Evolutionary conservation across 208 protist species (phyloP).

Genomic region (Wallacemonas sp.): DNA sequence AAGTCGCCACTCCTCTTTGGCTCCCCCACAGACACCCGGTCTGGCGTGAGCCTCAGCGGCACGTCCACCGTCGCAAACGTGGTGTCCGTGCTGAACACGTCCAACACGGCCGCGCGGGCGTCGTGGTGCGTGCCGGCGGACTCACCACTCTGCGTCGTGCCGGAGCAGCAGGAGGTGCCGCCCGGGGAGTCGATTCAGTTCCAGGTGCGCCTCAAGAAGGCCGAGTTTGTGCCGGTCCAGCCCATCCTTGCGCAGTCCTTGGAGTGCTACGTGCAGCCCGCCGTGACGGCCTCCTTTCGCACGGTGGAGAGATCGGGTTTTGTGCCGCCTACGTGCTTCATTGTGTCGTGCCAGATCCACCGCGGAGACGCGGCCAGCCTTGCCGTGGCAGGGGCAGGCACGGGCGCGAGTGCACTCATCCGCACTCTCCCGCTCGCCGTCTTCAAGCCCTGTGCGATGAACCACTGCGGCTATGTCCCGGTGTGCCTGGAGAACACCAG

Average conservation of each 20-base stretch:
- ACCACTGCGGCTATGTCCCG: constrained; percentile 46
- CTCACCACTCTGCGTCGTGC: constrained; percentile 61
- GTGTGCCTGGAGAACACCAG: constrained; percentile 64
- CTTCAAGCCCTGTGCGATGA: constrained; percentile 11
- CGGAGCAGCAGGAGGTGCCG: constrained; percentile 54
- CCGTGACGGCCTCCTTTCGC: constrained; percentile 84
- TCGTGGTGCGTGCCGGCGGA: constrained; percentile 69
- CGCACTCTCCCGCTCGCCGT: not conserved
- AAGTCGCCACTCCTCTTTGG: constrained; percentile 38
- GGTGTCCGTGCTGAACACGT: constrained; percentile 78
- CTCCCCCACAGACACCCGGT: not conserved
- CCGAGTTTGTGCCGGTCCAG: constrained; percentile 4
- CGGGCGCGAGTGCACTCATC: not conserved
- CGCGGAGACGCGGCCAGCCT: too few species aligned
- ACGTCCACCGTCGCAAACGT: constrained; percentile 11
- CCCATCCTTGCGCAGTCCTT: constrained; percentile 39
- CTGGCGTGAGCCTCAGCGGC: not conserved
- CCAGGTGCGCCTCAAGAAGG: constrained; percentile 24
- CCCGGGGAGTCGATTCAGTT: constrained; percentile 37
- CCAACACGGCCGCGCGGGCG: constrained; percentile 40
- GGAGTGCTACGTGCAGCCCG: constrained; percentile 93
- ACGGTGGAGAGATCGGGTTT: constrained; percentile 62
- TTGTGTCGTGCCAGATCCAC: constrained; percentile 44
- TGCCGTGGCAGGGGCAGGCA: too few species aligned
- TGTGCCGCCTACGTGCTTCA: constrained; percentile 82